Conservation (phyloP, 2,329 filamentous ascomycete species). For the Nemania abortiva region DNA sequence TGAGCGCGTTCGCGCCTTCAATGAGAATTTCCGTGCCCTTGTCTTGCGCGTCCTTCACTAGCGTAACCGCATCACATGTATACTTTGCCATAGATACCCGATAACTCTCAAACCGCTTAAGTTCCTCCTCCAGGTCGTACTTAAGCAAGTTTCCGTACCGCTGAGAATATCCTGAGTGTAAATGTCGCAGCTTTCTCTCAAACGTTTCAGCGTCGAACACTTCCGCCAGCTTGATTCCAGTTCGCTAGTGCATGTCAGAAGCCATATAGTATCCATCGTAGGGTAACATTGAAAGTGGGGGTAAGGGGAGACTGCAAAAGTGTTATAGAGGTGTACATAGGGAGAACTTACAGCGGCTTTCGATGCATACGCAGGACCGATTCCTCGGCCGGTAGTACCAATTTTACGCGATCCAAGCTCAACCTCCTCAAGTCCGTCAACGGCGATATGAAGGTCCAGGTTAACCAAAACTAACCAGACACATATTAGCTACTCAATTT, state of each 20-base stretch:
- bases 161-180: slow-evolving; percentile 73
- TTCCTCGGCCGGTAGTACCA: slow-evolving; percentile 40
- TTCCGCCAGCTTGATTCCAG: background rate
- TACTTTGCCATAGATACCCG: slow-evolving; percentile 68
- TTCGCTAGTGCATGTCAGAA: background rate
- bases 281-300: too few species aligned
- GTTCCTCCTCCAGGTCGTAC: slow-evolving; percentile 77
- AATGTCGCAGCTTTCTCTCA: slow-evolving; percentile 70
- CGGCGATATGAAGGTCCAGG: slow-evolving; percentile 72
- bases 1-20: slow-evolving; percentile 67
- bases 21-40: slow-evolving; percentile 71
- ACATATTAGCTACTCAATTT: too few species aligned
- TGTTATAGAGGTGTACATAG: too few species aligned
- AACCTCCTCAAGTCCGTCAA: slow-evolving; percentile 75
- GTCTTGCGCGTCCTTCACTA: slow-evolving; percentile 72
- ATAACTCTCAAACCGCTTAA: slow-evolving; percentile 70
- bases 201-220: slow-evolving; percentile 74
- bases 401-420: slow-evolving; percentile 56
- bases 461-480: slow-evolving; percentile 72
- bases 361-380: slow-evolving; percentile 56
- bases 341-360: slow-evolving; percentile 67
- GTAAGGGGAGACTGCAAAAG: too few species aligned
- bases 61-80: slow-evolving; percentile 74
- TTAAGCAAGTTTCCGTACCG: slow-evolving; percentile 75
- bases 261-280: too few species aligned